Evolutionary conservation across 129 eudicot species (phyloP), one percentile per base, ranked within the genome.

Genomic region (Lactuca saligna): DNA sequence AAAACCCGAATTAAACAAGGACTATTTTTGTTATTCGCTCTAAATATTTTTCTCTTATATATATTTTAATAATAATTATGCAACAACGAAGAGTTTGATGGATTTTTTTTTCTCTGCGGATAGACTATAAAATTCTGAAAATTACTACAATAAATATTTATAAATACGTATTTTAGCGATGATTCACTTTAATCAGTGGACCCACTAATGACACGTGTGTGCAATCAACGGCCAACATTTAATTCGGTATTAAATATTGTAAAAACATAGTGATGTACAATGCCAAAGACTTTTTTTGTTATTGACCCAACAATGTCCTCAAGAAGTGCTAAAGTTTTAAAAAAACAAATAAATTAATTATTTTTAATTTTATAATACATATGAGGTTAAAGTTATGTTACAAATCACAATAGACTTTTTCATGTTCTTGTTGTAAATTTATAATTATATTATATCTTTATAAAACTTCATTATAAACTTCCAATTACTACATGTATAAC

Each of bases 141-240:
- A 56, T 54, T 16, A 9, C 13, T 5, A 56, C 5, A 25, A 10
- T 46, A n/a, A 46, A 6, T 11, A 46, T 10, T 6, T 12, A 46
- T 32, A 46, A 58, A 12, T 57, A 46, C 9, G 16, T 17, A 53
- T 54, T 63, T 63, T 17, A 14, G 64, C 42, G 56, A 53, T 25
- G 57, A 74, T 54, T 64, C 11, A 42, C 46, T 16, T 54, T 5
- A 50, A 75, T 57, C 59, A 48, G 20, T 60, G 73, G 53, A 51
- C 68, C 79, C 73, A 66, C 73, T 57, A 37, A 14, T 42, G 73
- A 57, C 50, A 72, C 73, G 61, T 66, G 57, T 73, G 39, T 75
- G 61, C 46, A 75, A 66, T 75, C 5, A 58, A 67, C 79, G 55
- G 73, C 39, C n/a, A 48, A 37, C 44, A 75, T 66, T 39, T 50